Evolutionary conservation across 1,284 basidiomycete genomes (phyloP).

Genomic region (Trichosporon asahii): DNA sequence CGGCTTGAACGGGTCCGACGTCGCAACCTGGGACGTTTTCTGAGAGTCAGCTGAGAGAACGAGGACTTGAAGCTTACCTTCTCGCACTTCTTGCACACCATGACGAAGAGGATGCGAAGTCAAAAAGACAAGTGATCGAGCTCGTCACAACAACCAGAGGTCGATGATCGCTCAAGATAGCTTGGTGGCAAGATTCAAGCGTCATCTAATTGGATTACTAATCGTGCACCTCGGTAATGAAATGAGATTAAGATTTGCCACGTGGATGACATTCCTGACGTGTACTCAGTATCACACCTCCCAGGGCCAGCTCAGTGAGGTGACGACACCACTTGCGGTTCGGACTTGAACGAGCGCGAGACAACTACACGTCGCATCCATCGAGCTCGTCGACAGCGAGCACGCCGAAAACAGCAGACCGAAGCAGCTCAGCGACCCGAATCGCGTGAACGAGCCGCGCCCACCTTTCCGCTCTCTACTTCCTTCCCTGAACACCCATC

Average conservation of each 20-base stretch:
- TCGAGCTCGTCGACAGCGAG: background rate
- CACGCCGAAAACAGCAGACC: background rate
- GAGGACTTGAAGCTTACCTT: slow-evolving; percentile 35
- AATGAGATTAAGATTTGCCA: background rate
- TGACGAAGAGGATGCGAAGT: slow-evolving; percentile 18
- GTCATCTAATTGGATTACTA: background rate
- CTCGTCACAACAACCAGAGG: background rate
- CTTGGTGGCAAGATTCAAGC: slow-evolving; percentile 6
- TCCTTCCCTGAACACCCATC: background rate
- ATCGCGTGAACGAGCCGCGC: background rate
- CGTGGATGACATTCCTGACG: background rate
- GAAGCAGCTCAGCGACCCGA: background rate
- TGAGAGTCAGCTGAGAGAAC: slow-evolving; percentile 20
- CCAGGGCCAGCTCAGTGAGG: background rate
- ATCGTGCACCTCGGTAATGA: background rate
- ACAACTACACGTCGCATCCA: background rate
- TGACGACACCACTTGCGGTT: background rate
- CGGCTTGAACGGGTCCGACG: slow-evolving; percentile 47
- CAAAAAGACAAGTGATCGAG: background rate
- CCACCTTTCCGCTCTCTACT: background rate
- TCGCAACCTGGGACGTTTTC: slow-evolving; percentile 49
- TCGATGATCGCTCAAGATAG: background rate
- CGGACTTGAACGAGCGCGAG: background rate
- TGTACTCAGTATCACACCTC: background rate
- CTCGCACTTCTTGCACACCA: slow-evolving; percentile 54